Conservation (phyloP, 108 stramenopile genomes). For the Epithemia pelagica region DNA sequence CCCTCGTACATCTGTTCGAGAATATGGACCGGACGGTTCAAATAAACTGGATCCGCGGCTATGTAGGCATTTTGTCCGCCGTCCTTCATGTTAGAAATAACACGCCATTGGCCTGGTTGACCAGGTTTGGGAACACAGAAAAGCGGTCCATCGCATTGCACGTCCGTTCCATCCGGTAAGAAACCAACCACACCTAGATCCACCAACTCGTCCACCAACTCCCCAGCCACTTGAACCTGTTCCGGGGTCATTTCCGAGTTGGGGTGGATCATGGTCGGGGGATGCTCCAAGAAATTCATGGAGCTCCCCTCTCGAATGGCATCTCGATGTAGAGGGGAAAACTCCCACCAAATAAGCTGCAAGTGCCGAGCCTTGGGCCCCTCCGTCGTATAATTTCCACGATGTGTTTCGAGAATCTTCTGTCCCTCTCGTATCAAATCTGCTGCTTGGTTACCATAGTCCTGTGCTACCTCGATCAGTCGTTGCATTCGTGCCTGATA, state of each 20-base stretch:
- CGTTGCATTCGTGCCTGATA: not conserved
- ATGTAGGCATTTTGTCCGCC: not conserved
- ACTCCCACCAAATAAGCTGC: conserved; percentile 1
- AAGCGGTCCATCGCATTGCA: not conserved
- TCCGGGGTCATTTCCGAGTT: not conserved
- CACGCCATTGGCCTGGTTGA: conserved; percentile 3
- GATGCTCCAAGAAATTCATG: not conserved
- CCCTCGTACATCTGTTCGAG: too few species aligned
- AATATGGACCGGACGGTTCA: not conserved
- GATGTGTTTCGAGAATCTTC: not conserved
- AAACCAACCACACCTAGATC: not conserved
- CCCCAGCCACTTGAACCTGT: not conserved
- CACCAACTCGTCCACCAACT: not conserved
- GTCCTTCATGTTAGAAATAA: not conserved
- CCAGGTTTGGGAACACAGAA: not conserved
- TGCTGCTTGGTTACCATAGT: not conserved
- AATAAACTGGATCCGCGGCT: not conserved
- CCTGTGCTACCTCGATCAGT: not conserved
- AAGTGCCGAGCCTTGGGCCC: conserved; percentile 1
- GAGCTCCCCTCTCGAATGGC: not conserved
- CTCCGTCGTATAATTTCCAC: not conserved
- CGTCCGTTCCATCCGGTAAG: not conserved
- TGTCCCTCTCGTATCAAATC: not conserved
- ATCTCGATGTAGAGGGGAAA: not conserved
- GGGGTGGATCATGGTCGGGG: not conserved